Evolutionary conservation across 345 rosid species (phyloP), one percentile per base, ranked within the genome.

Genomic region (Ricinus communis): DNA sequence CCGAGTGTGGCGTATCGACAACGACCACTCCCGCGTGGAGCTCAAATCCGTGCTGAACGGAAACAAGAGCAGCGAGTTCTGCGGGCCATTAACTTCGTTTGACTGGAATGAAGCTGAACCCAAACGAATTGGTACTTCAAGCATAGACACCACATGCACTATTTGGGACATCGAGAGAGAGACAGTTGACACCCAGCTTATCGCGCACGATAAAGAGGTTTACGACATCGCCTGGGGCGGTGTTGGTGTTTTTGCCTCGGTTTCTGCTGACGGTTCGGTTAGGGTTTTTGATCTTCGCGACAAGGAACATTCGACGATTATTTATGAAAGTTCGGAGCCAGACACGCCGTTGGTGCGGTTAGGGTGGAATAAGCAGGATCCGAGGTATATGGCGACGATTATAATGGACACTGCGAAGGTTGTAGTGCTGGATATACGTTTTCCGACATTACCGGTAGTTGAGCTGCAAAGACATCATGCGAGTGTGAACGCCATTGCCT

Each of bases 311-410:
- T 90, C 98, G 27, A 90, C 98, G 9, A 92, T 92, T 41, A 93
- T 91, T 62, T 94, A 94, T 54, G 97, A 94, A 73, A 91, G 96
- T 75, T 90, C 97, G 7, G 93, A 90, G 82, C 97, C 98, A 0
- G 97, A 94, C 33, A 86, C 95, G 45, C 98, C 98, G 0, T 74
- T 94, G 54, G 97, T 94, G 6, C 85, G 98, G 15, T 80, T 94
- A 16, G 98, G 97, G 1, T 94, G 98, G 98, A 94, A 94, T 84
- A 94, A 94, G 81, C 98, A 94, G 84, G 98, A 94, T 71, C 97
- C 97, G 1, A 87, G 96, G 80, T 94, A 88, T 53, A 91, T 94
- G 98, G 98, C 98, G 12, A 91, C 97, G 13, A 91, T 94, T 41
- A 87, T 94, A 64, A 91, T 91, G 98, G 97, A 93, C 81, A 91